Conservation (phyloP, 176 grass and related monocot genomes). For the Carex myosuroides region DNA sequence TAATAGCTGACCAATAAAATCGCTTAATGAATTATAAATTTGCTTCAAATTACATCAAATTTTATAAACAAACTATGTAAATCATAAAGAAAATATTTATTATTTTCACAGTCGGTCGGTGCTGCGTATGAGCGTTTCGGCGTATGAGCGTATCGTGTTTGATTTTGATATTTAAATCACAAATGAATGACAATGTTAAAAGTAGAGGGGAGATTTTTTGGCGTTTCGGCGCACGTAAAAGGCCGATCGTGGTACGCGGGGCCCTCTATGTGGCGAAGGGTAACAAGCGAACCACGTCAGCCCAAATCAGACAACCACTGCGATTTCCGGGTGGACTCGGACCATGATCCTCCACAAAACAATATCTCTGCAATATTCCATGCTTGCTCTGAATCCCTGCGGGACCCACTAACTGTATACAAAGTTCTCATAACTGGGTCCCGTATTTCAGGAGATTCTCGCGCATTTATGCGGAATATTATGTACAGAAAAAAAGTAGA, state of each 20-base stretch:
- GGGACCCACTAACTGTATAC: neutral
- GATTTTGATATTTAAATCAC: no score
- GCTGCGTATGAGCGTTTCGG: no score
- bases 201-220: no score
- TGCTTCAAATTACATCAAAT: no score
- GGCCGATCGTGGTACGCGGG: neutral
- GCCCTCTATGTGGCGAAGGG: neutral
- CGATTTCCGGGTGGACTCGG: neutral
- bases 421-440: neutral
- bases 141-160: no score
- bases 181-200: no score
- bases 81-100: no score
- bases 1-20: neutral
- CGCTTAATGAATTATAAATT: no score
- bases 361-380: no score
- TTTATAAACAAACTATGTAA: no score
- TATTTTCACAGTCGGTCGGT: no score
- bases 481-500: neutral
- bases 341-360: neutral
- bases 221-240: neutral
- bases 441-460: neutral
- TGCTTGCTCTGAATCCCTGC: neutral
- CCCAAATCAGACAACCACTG: neutral
- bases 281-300: constrained; percentile 12
- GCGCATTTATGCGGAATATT: neutral